phyloP scores from a whole-genome alignment of 352 stramenopile species.

The Globisporangium spinosum region DNA sequence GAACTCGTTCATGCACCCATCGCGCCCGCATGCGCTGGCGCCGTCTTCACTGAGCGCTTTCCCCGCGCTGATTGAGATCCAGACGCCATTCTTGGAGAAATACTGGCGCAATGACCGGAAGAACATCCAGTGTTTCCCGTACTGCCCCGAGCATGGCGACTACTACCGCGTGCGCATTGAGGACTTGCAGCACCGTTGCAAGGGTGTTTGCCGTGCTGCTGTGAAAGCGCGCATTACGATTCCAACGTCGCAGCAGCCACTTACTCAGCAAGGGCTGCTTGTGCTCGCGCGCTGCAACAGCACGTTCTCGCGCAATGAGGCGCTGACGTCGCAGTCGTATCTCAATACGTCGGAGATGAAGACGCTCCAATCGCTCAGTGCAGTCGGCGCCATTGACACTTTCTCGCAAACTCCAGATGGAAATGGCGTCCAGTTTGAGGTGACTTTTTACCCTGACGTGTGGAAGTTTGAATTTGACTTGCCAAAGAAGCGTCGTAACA shows the following conservation, averaged over 20 bases:
- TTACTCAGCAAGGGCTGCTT: constrained; percentile 38
- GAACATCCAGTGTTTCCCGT: constrained; percentile 91
- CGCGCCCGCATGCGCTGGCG: constrained; percentile 19
- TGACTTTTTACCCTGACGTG: constrained; percentile 85
- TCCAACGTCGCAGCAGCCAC: constrained; percentile 37
- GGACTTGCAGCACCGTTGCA: constrained; percentile 76
- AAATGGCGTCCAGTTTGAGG: constrained; percentile 60
- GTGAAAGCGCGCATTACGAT: constrained; percentile 73
- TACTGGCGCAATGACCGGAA: constrained; percentile 92
- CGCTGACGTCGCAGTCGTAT: constrained; percentile 44
- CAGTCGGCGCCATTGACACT: constrained; percentile 56
- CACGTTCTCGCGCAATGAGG: constrained; percentile 69
- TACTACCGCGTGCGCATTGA: constrained; percentile 89
- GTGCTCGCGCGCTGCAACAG: constrained; percentile 82
- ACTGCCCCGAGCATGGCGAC: constrained; percentile 85
- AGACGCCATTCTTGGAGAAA: constrained; percentile 84
- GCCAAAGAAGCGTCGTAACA: constrained; percentile 81
- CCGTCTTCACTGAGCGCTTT: constrained; percentile 24
- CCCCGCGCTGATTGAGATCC: constrained; percentile 63
- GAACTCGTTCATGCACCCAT: constrained; percentile 44
- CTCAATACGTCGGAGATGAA: constrained; percentile 63
- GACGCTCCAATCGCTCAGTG: constrained; percentile 61
- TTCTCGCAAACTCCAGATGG: constrained; percentile 38
- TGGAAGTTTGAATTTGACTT: constrained; percentile 90
- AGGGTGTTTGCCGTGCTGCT: constrained; percentile 78